A percentile compares a stretch with the other conserved stretches of the same genome.
Conservation (phyloP, 345 rosid genomes). For the Psidium guajava region DNA sequence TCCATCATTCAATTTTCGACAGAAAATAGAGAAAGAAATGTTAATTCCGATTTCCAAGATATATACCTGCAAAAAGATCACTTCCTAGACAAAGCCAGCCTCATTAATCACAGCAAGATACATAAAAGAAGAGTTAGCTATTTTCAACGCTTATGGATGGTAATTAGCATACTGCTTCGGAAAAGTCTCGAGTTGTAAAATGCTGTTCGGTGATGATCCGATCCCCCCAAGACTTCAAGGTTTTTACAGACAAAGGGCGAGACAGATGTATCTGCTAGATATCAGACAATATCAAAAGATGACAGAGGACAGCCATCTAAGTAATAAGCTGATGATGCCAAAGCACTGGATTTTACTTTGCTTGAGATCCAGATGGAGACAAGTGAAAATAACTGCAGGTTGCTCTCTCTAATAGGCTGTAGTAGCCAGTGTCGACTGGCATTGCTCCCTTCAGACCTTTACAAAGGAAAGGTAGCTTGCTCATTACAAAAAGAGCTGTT, state of each 20-base stretch:
- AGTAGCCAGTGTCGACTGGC: slow-evolving; percentile 46
- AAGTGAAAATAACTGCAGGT: slow-evolving; percentile 60
- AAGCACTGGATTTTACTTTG: slow-evolving; percentile 31
- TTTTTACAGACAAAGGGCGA: slow-evolving; percentile 34
- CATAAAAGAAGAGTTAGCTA: background rate
- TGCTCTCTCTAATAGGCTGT: slow-evolving; percentile 52
- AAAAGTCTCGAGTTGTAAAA: slow-evolving; percentile 51
- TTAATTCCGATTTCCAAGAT: background rate
- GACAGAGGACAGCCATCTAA: background rate
- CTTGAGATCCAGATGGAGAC: slow-evolving; percentile 66
- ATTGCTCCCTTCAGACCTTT: slow-evolving; percentile 20
- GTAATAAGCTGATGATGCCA: background rate
- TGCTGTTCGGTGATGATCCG: slow-evolving; percentile 49
- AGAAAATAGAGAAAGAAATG: background rate
- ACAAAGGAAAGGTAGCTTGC: background rate
- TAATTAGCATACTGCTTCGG: slow-evolving; percentile 54
- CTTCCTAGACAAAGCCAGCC: slow-evolving; percentile 36
- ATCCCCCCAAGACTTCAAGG: slow-evolving; percentile 46
- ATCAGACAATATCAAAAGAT: background rate
- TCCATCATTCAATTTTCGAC: background rate
- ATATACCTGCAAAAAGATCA: slow-evolving; percentile 56
- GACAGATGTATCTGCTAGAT: slow-evolving; percentile 38
- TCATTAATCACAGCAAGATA: background rate
- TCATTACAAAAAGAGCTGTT: background rate
- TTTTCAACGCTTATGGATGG: background rate